Evolutionary conservation across 2,329 filamentous ascomycete species (phyloP), one percentile per base, ranked within the genome.

Genomic region (Aspergillus uvarum): DNA sequence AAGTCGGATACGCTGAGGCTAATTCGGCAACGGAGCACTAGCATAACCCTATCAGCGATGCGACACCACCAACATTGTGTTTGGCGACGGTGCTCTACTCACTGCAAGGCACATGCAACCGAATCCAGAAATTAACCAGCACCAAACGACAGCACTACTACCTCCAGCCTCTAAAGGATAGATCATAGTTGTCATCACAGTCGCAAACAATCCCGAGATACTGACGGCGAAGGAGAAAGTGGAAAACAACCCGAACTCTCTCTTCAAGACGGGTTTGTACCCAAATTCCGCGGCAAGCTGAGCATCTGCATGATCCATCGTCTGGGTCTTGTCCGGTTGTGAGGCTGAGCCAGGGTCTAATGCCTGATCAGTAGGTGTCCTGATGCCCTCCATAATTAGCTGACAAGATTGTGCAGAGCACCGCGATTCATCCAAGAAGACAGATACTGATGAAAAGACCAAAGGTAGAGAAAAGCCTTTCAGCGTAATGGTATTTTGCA

Each of bases 201-300:
- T 55, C 11, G 53, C 26, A 2, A 55, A 55, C n/a, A 55, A 12
- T 14, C 53, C 53, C 16, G 42, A 47, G 42, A 55, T 55, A 48
- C 53, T 55, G 42, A 55, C 53, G 6, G 53, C 53, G n/a, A 55
- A 55, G n/a, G 53, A 55, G 22, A 55, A 55, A 12, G 53, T 55
- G 5, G 53, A 55, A 4, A 55, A 35, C 7, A 48, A 55, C 3
- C 53, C 53, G 44, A 55, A 55, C 26, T 55, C 53, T 31, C 53
- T n/a, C 53, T 55, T 55, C 42, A 55, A 48, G 11, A 55, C 53
- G 24, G 53, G 53, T 42, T 55, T 47, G 29, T 55, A 55, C 11
- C 53, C 53, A 16, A 55, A 55, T 22, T 55, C 53, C 4, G 42
- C 42, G 6, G 42, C 53, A 14, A 55, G 53, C 29, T 55, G 53